Evolutionary conservation across 805 yeast species (phyloP).

Genomic region (Metschnikowia picachoensis): DNA sequence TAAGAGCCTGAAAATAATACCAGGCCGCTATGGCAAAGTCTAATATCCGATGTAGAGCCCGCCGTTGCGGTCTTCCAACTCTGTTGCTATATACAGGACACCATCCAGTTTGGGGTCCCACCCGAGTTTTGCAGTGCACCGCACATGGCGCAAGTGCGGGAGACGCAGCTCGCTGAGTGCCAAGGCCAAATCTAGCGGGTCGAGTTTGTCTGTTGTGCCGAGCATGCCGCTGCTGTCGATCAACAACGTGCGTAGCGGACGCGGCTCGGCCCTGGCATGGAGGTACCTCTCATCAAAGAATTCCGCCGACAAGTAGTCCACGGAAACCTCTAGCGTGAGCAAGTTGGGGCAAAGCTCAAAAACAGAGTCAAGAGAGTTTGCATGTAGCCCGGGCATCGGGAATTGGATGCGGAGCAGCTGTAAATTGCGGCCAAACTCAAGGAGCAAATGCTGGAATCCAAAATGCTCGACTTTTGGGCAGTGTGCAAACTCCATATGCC

Average conservation of each 20-base stretch:
- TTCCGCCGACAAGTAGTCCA: slow-evolving; percentile 64
- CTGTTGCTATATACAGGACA: slow-evolving; percentile 51
- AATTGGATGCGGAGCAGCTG: slow-evolving; percentile 65
- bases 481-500: slow-evolving; percentile 73
- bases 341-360: slow-evolving; percentile 77
- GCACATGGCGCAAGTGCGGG: slow-evolving; percentile 59
- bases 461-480: slow-evolving; percentile 74
- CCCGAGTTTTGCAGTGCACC: slow-evolving; percentile 74
- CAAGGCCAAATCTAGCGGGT: slow-evolving; percentile 83
- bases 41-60: slow-evolving; percentile 56
- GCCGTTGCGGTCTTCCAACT: slow-evolving; percentile 71
- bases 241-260: slow-evolving; percentile 59
- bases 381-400: slow-evolving; percentile 81
- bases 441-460: slow-evolving; percentile 59
- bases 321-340: slow-evolving; percentile 58
- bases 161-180: slow-evolving; percentile 78
- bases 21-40: no score
- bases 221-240: slow-evolving; percentile 83
- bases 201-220: slow-evolving; percentile 78
- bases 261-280: slow-evolving; percentile 19
- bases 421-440: slow-evolving; percentile 63
- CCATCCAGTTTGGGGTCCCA: slow-evolving; percentile 63
- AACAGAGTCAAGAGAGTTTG: slow-evolving; percentile 67
- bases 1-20: no score
- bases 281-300: slow-evolving; percentile 36